Conservation (phyloP, 345 rosid genomes). For the Eucalyptus viminalis region DNA sequence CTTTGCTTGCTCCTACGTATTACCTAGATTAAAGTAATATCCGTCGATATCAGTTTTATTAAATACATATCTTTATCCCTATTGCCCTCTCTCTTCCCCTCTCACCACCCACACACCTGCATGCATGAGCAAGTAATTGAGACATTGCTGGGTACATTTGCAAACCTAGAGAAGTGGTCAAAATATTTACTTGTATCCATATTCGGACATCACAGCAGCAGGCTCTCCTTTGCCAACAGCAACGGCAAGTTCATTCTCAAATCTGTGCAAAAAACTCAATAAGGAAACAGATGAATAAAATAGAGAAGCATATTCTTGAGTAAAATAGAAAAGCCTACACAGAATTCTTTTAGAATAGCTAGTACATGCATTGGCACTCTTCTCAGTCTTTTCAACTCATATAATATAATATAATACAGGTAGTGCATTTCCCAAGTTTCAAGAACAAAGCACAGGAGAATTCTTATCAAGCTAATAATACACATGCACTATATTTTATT, state of each 20-base stretch:
- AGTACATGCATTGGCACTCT: neutral
- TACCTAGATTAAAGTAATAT: neutral
- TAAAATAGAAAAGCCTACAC: neutral
- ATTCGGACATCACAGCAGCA: slow-evolving; percentile 72
- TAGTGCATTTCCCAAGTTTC: neutral
- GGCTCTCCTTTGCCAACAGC: slow-evolving; percentile 93
- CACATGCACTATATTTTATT: neutral
- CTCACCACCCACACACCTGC: neutral
- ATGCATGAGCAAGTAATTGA: neutral
- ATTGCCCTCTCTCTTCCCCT: neutral
- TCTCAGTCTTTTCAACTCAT: neutral
- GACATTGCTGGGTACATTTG: neutral
- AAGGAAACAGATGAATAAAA: neutral
- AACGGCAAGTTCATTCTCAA: slow-evolving; percentile 54
- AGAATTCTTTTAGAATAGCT: neutral
- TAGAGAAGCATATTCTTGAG: neutral
- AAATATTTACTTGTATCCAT: slow-evolving; percentile 62
- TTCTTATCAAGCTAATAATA: neutral
- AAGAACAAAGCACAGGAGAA: neutral
- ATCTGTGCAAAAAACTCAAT: slow-evolving; percentile 18
- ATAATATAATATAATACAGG: neutral
- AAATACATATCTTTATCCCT: neutral
- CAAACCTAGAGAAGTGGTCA: neutral
- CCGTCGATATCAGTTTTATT: neutral
- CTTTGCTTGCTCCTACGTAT: neutral